Conservation (phyloP, 331 rosid genomes). For the Rhamnella rubrinervis region DNA sequence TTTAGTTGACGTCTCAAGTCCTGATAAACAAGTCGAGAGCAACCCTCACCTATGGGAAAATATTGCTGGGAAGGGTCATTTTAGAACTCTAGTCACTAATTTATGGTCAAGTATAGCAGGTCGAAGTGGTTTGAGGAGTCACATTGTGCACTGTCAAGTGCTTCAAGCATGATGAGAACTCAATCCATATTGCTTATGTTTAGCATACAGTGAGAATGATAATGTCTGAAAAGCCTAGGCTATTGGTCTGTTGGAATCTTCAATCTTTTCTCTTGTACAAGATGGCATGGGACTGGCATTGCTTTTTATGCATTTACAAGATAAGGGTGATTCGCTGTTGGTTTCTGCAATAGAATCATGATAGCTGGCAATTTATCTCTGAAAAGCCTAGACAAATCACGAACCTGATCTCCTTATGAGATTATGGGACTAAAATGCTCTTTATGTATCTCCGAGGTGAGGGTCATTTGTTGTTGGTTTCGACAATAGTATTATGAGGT, state of each 20-base stretch:
- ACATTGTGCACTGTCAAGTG: constrained; percentile 96
- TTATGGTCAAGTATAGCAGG: constrained; percentile 91
- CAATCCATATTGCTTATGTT: constrained; percentile 7
- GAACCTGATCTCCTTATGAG: constrained; percentile 25
- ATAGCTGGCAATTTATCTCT: background rate
- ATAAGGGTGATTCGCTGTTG: constrained; percentile 35
- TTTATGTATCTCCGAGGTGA: constrained; percentile 35
- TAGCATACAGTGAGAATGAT: constrained; percentile 30
- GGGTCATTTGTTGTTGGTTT: constrained; percentile 22
- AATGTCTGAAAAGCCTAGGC: constrained; percentile 4
- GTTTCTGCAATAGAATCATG: constrained; percentile 29
- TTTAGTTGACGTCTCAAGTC: constrained; percentile 76
- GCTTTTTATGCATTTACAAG: constrained; percentile 33
- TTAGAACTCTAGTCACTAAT: constrained; percentile 72
- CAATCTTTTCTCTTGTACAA: constrained; percentile 24
- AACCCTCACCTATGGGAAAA: constrained; percentile 95
- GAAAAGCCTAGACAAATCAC: constrained; percentile 19
- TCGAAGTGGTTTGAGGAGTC: constrained; percentile 86
- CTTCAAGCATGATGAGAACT: constrained; percentile 69
- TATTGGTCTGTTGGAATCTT: constrained; percentile 26
- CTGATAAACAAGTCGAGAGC: constrained; percentile 66
- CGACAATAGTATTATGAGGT: constrained; percentile 51
- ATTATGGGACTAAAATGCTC: constrained; percentile 21
- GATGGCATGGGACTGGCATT: constrained; percentile 19
- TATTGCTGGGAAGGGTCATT: constrained; percentile 86